Evolutionary conservation across 371 early-diverging fungal genomes (phyloP).

Genomic region (Mucor sp.): DNA sequence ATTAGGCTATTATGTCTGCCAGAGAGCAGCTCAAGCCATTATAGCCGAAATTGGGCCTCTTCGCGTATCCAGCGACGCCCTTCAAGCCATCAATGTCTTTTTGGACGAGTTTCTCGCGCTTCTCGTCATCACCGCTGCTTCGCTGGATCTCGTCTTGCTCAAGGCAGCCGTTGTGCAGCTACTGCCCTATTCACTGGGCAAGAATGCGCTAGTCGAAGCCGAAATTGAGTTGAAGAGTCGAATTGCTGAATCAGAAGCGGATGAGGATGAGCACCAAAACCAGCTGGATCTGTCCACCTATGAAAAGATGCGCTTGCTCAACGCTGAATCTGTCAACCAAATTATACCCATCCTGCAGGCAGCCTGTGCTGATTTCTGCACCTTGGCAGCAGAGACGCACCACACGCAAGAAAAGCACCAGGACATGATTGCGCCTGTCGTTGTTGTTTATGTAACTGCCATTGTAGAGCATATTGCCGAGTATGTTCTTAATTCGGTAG

Average conservation of each 20-base stretch:
- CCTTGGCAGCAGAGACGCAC: constrained; percentile 38
- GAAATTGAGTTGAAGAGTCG: constrained; percentile 62
- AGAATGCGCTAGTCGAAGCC: constrained; percentile 68
- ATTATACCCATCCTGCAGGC: constrained; percentile 45
- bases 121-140: constrained; percentile 46
- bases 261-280: constrained; percentile 22
- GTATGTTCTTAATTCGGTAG: constrained; percentile 52
- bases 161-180: constrained; percentile 50
- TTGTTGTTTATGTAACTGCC: constrained; percentile 62
- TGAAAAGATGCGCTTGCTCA: constrained; percentile 35
- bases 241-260: constrained; percentile 35
- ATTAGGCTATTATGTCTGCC: constrained; percentile 51
- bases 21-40: constrained; percentile 68
- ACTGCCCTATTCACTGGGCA: constrained; percentile 56
- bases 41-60: constrained; percentile 61
- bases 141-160: constrained; percentile 50
- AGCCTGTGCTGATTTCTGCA: constrained; percentile 56
- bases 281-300: constrained; percentile 24
- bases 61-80: constrained; percentile 63
- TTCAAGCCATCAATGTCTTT: constrained; percentile 61
- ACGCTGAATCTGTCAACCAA: constrained; percentile 16
- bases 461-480: constrained; percentile 66
- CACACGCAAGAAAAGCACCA: neutral
- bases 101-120: constrained; percentile 60
- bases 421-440: constrained; percentile 50